Evolutionary conservation across 495 filamentous ascomycete genomes (phyloP), one percentile per base, ranked within the genome.

Genomic region (Neurospora cerealis): DNA sequence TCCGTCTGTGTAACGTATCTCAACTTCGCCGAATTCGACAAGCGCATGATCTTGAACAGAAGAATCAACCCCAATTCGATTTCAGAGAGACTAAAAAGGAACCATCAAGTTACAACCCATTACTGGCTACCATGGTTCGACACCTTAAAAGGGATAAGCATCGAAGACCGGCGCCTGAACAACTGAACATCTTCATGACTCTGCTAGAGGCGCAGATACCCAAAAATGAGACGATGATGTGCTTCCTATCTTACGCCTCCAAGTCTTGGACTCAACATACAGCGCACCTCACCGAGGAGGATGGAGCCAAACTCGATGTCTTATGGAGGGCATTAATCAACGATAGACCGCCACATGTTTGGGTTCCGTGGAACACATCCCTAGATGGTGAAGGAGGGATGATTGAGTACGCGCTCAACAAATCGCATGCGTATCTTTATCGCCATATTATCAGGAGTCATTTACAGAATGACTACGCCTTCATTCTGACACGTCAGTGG

Each of bases 1-100:
- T 19, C 32, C 1, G 69, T 73, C 0, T 73, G 72, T 24, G 19
- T 70, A 0, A 73, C 72, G 6, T 73, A 73, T n/a, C 72, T 73
- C 15, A 42, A 48, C 28, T 48, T 44, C 10, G 0, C 32, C 17
- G 44, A 70, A 0, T 71, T 73, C 5, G 38, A 40, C 7, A 4
- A 11, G 15, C 48, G 48, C 11, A 15, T 60, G 13, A 2, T 7
- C 32, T 15, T 15, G 24, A 9, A 4, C 4, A 15, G 24, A 32
- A 28, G 28, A 0, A 0, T 60, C 6, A 1, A 60, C 11, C 11
- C 48, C 48, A 60, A 0, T 0, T 15, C 21, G 0, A 5, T 60
- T 15, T 28, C 48, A 1, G 48, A 60, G 48, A 1, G 0, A 11
- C 21, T 60, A 5, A 28, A 60, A 60, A 24, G 6, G 0, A 60